phyloP scores from a whole-genome alignment of 495 filamentous ascomycete species.

The Neurospora sp. region DNA sequence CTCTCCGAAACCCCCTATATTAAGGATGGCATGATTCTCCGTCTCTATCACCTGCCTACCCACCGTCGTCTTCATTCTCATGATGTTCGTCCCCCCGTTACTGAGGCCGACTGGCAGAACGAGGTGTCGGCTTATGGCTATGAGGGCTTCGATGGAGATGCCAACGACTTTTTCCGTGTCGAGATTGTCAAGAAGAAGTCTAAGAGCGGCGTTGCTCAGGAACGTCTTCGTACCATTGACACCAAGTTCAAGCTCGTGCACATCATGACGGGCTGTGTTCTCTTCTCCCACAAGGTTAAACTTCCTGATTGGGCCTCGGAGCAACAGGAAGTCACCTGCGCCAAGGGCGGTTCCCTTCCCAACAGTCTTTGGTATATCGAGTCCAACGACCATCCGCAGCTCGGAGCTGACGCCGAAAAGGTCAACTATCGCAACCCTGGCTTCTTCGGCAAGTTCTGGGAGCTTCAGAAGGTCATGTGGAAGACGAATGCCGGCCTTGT shows the following conservation, averaged over 20 bases:
- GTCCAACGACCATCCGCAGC: constrained; percentile 68
- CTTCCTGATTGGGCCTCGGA: constrained; percentile 95
- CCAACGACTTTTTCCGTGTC: constrained; percentile 89
- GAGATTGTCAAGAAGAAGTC: constrained; percentile 91
- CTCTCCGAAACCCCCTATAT: constrained; percentile 56
- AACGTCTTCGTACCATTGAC: constrained; percentile 83
- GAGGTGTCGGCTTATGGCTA: constrained; percentile 97
- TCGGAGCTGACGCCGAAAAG: constrained; percentile 68
- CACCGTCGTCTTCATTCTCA: constrained; percentile 90
- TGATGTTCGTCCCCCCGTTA: constrained; percentile 93
- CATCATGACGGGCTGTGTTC: constrained; percentile 89
- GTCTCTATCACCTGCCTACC: constrained; percentile 73
- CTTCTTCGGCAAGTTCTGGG: constrained; percentile 98
- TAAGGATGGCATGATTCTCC: constrained; percentile 68
- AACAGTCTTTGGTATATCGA: constrained; percentile 98
- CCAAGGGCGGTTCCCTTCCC: constrained; percentile 81
- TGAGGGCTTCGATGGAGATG: constrained; percentile 92
- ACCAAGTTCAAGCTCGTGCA: constrained; percentile 94
- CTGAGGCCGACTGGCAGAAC: constrained; percentile 96
- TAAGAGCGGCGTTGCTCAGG: constrained; percentile 67
- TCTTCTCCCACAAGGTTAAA: constrained; percentile 98
- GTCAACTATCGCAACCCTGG: constrained; percentile 93
- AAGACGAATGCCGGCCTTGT: constrained; percentile 92
- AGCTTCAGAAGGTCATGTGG: constrained; percentile 99
- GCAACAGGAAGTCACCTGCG: constrained; percentile 97